A percentile compares a stretch with the other conserved stretches of the same genome.
phyloP scores from a whole-genome alignment of 129 eudicot species.

The Erigeron canadensis region DNA sequence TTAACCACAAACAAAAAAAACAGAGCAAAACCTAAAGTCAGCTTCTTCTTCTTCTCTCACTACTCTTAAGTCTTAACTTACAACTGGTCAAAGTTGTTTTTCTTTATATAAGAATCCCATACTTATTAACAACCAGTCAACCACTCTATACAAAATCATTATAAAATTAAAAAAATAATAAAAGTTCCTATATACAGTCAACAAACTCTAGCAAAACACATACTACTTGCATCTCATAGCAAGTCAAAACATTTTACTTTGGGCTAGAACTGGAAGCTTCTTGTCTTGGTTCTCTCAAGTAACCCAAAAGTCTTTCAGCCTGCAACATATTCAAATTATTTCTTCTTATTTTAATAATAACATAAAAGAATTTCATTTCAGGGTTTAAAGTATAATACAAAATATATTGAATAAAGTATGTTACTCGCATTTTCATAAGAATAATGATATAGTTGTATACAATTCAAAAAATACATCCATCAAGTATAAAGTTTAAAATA shows the following conservation, averaged over 20 bases:
- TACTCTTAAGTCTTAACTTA: constrained; percentile 33
- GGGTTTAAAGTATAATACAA: not conserved
- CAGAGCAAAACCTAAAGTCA: constrained; percentile 38
- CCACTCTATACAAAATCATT: constrained; percentile 65
- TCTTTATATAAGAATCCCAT: constrained; percentile 28
- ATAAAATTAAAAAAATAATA: constrained; percentile 2
- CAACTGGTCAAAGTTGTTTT: constrained; percentile 24
- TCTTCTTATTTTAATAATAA: not conserved
- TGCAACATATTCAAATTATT: constrained; percentile 28
- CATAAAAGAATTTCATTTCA: not conserved
- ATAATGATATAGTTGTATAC: not conserved
- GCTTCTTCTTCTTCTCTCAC: constrained; percentile 27
- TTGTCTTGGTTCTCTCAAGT: constrained; percentile 83
- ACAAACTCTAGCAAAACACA: constrained; percentile 33
- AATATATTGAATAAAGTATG: not conserved
- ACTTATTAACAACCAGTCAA: constrained; percentile 36
- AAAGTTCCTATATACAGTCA: constrained; percentile 51
- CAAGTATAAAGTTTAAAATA: not conserved
- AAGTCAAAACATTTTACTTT: constrained; percentile 34
- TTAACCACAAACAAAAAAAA: constrained; percentile 33
- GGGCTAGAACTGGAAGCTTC: constrained; percentile 82
- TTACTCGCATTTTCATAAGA: not conserved
- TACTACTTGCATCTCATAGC: constrained; percentile 6
- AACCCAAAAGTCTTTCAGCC: constrained; percentile 80
- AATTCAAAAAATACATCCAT: not conserved